Conservation (phyloP, 805 yeast genomes). For the Metschnikowia noctiluminum region DNA sequence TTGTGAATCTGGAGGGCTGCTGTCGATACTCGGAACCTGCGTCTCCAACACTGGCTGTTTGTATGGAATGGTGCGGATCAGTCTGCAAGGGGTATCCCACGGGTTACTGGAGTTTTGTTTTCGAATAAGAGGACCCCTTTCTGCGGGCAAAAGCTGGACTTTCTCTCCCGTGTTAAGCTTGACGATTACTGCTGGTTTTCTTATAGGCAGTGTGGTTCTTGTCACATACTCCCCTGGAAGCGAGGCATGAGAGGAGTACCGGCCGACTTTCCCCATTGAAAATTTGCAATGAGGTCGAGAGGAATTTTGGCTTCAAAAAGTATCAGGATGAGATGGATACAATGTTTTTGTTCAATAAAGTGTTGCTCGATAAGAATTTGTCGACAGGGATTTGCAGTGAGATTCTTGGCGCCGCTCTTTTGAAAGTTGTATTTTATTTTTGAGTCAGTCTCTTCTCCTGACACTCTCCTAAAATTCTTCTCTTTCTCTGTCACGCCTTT, state of each 20-base stretch:
- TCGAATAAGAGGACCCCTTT: background rate
- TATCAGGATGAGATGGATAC: too few relatives aligned
- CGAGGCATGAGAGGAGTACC: slow-evolving; percentile 1
- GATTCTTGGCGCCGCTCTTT: background rate
- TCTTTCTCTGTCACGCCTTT: too few relatives aligned
- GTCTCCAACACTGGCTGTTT: background rate
- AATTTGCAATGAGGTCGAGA: too few relatives aligned
- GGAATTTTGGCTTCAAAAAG: too few relatives aligned
- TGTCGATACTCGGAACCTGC: background rate
- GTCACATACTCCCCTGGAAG: slow-evolving; percentile 9
- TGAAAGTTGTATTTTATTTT: background rate
- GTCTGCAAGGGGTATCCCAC: slow-evolving; percentile 2
- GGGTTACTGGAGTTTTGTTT: background rate
- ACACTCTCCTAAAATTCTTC: too few relatives aligned
- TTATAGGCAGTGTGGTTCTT: background rate
- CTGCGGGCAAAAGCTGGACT: slow-evolving; percentile 9
- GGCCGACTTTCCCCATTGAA: background rate
- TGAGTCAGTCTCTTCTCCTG: background rate
- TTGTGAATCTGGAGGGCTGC: background rate
- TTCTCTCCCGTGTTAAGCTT: slow-evolving; percentile 11
- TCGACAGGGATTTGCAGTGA: too few relatives aligned
- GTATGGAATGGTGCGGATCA: slow-evolving; percentile 3
- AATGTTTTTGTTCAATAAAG: too few relatives aligned
- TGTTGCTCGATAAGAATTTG: too few relatives aligned
- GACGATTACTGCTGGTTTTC: slow-evolving; percentile 8